Evolutionary conservation across 768 basidiomycete species (phyloP).

Genomic region (Dioszegia crocea): DNA sequence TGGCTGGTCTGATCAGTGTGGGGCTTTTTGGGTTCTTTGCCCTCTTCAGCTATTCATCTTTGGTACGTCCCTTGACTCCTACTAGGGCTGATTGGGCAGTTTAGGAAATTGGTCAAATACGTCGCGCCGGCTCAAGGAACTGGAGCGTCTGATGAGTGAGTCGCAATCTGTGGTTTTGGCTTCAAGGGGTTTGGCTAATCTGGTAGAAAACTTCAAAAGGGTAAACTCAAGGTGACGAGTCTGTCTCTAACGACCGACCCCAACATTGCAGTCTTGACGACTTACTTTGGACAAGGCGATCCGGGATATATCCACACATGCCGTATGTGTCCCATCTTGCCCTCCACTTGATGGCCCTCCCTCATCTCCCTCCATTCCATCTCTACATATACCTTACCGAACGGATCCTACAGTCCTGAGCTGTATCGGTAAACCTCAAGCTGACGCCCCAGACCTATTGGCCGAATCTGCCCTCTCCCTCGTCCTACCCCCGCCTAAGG

Average conservation of each 20-base stretch:
- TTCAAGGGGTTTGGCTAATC: neutral
- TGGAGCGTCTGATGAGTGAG: slow-evolving; percentile 54
- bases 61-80: slow-evolving; percentile 11
- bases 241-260: slow-evolving; percentile 60
- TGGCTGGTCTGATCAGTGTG: slow-evolving; percentile 11
- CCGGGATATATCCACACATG: slow-evolving; percentile 53
- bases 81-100: neutral
- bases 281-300: slow-evolving; percentile 66
- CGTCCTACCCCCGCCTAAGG: slow-evolving; percentile 54
- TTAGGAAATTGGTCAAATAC: slow-evolving; percentile 7
- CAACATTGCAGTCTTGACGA: slow-evolving; percentile 58
- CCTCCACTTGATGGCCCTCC: neutral
- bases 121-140: slow-evolving; percentile 25
- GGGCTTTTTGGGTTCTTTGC: slow-evolving; percentile 23
- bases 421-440: too few species aligned
- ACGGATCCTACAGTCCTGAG: too few species aligned
- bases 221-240: slow-evolving; percentile 64
- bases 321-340: slow-evolving; percentile 22
- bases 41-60: slow-evolving; percentile 22
- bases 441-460: slow-evolving; percentile 60
- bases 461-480: slow-evolving; percentile 72
- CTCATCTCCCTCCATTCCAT: neutral
- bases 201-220: slow-evolving; percentile 59
- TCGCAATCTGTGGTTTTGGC: slow-evolving; percentile 6
- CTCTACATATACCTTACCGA: too few species aligned